phyloP scores from a whole-genome alignment of 257 asterid genomes.

The Plectranthus barbatus region DNA sequence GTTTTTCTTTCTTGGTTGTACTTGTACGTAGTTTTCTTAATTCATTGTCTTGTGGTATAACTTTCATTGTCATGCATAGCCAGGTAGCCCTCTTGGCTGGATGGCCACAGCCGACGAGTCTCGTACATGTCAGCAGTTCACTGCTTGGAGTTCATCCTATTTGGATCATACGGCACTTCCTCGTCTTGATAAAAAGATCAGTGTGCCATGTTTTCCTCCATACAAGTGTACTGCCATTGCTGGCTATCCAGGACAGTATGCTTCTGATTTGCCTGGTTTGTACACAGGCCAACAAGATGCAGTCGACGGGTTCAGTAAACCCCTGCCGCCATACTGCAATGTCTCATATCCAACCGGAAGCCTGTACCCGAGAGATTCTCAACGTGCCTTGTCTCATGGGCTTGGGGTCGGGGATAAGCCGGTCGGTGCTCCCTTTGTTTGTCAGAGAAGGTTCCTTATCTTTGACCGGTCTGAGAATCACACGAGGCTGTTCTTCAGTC shows the following conservation, averaged over 20 bases:
- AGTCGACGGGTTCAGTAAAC: constrained; percentile 18
- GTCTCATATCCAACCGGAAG: constrained; percentile 12
- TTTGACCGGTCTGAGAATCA: constrained; percentile 60
- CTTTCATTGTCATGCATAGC: neutral
- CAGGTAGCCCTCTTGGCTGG: constrained; percentile 43
- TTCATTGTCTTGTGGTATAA: constrained; percentile 12
- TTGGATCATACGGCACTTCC: constrained; percentile 34
- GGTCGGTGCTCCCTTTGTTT: constrained; percentile 12
- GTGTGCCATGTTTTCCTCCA: constrained; percentile 28
- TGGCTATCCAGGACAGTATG: constrained; percentile 21
- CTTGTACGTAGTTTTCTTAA: constrained; percentile 18
- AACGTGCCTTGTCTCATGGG: constrained; percentile 2
- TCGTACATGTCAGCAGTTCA: constrained; percentile 33
- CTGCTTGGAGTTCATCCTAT: constrained; percentile 37
- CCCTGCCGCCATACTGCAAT: constrained; percentile 15
- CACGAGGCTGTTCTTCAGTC: constrained; percentile 47
- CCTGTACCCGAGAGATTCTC: constrained; percentile 20
- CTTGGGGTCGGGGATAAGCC: too few relatives aligned
- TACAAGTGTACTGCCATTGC: constrained; percentile 15
- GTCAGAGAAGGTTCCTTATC: constrained; percentile 55
- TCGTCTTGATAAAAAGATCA: constrained; percentile 28
- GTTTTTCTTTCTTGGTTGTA: neutral
- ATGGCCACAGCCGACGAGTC: constrained; percentile 49
- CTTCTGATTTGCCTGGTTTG: constrained; percentile 23
- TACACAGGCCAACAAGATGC: constrained; percentile 24